Evolutionary conservation across 805 yeast genomes (phyloP), one percentile per base, ranked within the genome.

Genomic region (Candida verbasci): DNA sequence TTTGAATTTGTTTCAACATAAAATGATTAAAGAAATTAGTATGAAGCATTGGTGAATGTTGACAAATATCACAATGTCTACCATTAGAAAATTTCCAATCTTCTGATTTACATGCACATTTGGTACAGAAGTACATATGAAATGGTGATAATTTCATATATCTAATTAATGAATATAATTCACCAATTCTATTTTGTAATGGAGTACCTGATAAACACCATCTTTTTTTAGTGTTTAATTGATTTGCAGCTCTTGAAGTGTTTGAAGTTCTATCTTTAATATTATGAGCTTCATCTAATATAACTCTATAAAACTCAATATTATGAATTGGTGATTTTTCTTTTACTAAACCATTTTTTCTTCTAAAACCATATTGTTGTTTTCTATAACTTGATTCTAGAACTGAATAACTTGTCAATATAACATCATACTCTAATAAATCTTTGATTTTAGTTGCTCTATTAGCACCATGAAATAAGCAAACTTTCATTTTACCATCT

Each of bases 161-260:
- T 50, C 97, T 69, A 40, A 93, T 82, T 53, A 93, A 64, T 1
- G 97, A 89, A 58, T 93, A 93, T 70, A 93, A 74, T 63, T 93
- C 99, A 29, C 98, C 98, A 52, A 93, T 89, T 44, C 97, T 71
- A 56, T 93, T 93, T 52, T 93, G 99, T 44, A 93, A 66, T 1
- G 99, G 98, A 0, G 99, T 93, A 48, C 99, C 99, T 3, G 95
- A 78, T 21, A 93, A 58, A 60, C 99, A 93, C 84, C 96, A 86
- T 45, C 95, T 64, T 49, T 87, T 86, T 35, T 78, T 66, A 8
- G 95, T 78, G 22, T 71, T 62, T 39, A 93, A 60, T 41, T 69
- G 67, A 53, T 86, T 86, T 1, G 95, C 96, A 2, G 97, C 95
- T 47, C 84, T 80, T 0, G 97, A 89, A 0, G 98, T 93, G 17